Conservation (phyloP, 257 asterid species). For the Penstemon eatonii region DNA sequence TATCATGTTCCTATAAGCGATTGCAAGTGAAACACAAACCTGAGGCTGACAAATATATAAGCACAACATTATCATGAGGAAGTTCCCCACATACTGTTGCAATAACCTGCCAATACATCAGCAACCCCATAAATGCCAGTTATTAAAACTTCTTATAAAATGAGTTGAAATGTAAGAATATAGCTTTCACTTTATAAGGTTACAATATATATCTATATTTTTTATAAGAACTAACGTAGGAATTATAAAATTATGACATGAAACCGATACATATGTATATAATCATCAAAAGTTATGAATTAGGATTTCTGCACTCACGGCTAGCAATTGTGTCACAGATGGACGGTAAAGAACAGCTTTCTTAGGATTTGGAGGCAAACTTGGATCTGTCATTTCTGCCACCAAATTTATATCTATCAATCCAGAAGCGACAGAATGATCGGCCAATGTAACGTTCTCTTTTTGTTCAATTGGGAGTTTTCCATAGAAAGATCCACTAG, state of each 20-base stretch:
- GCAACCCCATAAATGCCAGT: conserved; percentile 20
- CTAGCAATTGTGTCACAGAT: conserved; percentile 70
- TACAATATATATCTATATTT: conserved; percentile 17
- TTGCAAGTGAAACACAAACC: conserved; percentile 44
- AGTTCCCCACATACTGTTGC: conserved; percentile 88
- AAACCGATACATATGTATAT: too few relatives aligned
- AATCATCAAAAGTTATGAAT: background rate
- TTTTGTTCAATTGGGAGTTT: conserved; percentile 56
- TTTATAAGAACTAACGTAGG: background rate
- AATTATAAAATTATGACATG: too few relatives aligned
- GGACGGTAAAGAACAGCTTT: conserved; percentile 90
- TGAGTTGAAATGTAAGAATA: background rate
- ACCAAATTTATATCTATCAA: conserved; percentile 73
- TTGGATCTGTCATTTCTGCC: conserved; percentile 92
- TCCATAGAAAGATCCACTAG: conserved; percentile 79
- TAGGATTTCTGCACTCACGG: conserved; percentile 61
- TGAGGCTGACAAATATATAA: conserved; percentile 78
- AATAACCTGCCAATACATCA: conserved; percentile 57
- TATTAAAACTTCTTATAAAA: conserved; percentile 25
- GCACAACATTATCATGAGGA: conserved; percentile 77
- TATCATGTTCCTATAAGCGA: conserved; percentile 25
- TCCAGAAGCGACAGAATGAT: conserved; percentile 83
- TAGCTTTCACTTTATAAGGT: background rate
- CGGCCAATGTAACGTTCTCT: conserved; percentile 60
- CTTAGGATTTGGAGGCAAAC: conserved; percentile 91